Evolutionary conservation across 169 alveolate genomes (phyloP).

Genomic region (Hepatocystis sp.): DNA sequence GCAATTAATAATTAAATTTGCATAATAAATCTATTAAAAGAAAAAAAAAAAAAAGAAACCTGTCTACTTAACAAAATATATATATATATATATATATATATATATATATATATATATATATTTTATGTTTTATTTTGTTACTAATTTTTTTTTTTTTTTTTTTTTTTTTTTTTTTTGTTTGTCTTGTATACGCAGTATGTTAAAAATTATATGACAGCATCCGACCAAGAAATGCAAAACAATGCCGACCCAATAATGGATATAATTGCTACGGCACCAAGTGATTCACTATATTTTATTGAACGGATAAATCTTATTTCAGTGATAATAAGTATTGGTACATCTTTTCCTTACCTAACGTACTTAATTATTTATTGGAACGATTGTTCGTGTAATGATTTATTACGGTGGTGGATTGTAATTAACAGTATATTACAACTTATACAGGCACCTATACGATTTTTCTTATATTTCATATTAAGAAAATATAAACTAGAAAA

Average conservation of each 20-base stretch:
- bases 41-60: background rate
- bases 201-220: slow-evolving; percentile 64
- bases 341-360: slow-evolving; percentile 71
- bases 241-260: slow-evolving; percentile 76
- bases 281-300: slow-evolving; percentile 71
- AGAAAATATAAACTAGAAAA: slow-evolving; percentile 70
- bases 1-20: background rate
- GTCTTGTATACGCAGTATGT: slow-evolving; percentile 27
- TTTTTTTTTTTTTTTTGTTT: background rate
- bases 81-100: background rate
- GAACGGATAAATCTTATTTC: slow-evolving; percentile 74
- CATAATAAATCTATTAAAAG: background rate
- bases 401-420: slow-evolving; percentile 75
- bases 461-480: slow-evolving; percentile 48
- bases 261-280: slow-evolving; percentile 70
- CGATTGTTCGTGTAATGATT: slow-evolving; percentile 74
- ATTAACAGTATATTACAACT: slow-evolving; percentile 69
- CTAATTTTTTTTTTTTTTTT: background rate
- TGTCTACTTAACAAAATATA: background rate
- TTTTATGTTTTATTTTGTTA: background rate
- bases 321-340: slow-evolving; percentile 66
- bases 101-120: background rate
- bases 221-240: slow-evolving; percentile 74
- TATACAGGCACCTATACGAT: slow-evolving; percentile 73
- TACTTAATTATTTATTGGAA: slow-evolving; percentile 70